Percentiles rank a stretch among this genome's conserved stretches.
Conservation (phyloP, 2,329 filamentous ascomycete genomes). For the Colletotrichum melonis region DNA sequence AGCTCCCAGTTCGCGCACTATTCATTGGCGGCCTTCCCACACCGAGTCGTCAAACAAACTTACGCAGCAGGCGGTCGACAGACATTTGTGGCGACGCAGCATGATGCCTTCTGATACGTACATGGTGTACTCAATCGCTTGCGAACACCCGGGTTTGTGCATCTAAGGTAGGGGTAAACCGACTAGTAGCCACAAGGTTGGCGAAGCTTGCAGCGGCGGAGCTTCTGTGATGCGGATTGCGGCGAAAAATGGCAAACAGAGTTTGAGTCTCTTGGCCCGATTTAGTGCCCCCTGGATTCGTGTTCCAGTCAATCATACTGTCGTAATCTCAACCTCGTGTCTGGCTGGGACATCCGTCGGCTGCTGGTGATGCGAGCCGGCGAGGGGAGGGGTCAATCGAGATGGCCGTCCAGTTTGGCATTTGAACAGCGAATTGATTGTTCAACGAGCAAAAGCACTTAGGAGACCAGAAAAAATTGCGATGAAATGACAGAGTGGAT, state of each 20-base stretch:
- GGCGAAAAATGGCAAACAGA: constrained; percentile 31
- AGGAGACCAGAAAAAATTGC: constrained; percentile 23
- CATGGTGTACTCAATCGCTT: background rate
- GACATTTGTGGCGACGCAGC: constrained; percentile 23
- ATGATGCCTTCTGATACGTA: constrained; percentile 1
- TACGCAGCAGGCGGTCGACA: background rate
- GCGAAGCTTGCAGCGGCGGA: constrained; percentile 19
- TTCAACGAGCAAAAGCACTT: constrained; percentile 33
- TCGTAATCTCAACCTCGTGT: constrained; percentile 29
- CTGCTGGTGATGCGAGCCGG: constrained; percentile 13
- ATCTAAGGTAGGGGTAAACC: constrained; percentile 1
- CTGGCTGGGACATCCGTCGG: constrained; percentile 7
- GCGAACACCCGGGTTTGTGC: background rate
- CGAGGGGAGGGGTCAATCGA: constrained; percentile 23
- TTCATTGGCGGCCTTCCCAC: constrained; percentile 30
- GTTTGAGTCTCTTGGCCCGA: constrained; percentile 15
- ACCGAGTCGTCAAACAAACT: constrained; percentile 33
- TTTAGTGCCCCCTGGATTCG: constrained; percentile 25
- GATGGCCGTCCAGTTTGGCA: constrained; percentile 11
- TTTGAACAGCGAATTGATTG: constrained; percentile 4
- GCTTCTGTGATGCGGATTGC: constrained; percentile 14
- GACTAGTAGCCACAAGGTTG: background rate
- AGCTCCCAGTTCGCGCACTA: constrained; percentile 27
- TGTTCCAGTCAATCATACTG: constrained; percentile 14
- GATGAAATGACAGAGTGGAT: constrained; percentile 37